Evolutionary conservation across 2,329 filamentous ascomycete species (phyloP).

Genomic region (Colletotrichum tamarilloi): DNA sequence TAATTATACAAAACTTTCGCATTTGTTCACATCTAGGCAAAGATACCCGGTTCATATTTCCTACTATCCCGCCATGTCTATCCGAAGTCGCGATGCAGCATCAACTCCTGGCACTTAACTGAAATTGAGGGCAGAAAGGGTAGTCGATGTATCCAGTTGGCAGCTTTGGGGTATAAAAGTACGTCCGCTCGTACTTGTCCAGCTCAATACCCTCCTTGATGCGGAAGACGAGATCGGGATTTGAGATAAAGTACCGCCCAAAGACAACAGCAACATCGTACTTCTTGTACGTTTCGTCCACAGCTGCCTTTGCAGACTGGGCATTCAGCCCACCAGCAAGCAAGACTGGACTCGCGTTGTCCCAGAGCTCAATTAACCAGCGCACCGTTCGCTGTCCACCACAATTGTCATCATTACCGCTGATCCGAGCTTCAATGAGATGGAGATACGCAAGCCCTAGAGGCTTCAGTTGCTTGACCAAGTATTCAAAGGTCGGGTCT

Average conservation of each 20-base stretch:
- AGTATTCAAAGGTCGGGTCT: conserved; percentile 66
- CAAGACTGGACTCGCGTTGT: conserved; percentile 44
- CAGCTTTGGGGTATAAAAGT: conserved; percentile 42
- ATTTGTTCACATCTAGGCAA: not conserved
- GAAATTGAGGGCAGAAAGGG: conserved; percentile 40
- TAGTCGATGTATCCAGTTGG: conserved; percentile 40
- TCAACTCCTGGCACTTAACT: conserved; percentile 12
- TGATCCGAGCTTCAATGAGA: conserved; percentile 66
- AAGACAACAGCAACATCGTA: conserved; percentile 44
- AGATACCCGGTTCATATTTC: not conserved
- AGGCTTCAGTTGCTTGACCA: conserved; percentile 61
- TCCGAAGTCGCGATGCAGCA: too few species aligned
- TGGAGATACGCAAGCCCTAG: conserved; percentile 68
- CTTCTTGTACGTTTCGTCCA: conserved; percentile 41
- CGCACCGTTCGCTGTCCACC: conserved; percentile 28
- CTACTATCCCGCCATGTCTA: not conserved
- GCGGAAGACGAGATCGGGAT: conserved; percentile 47
- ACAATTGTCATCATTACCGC: conserved; percentile 51
- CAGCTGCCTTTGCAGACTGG: conserved; percentile 38
- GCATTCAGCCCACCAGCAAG: conserved; percentile 46
- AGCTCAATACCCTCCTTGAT: conserved; percentile 42
- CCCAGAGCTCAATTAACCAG: conserved; percentile 46
- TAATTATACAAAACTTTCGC: not conserved
- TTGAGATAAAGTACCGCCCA: conserved; percentile 49
- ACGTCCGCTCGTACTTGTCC: conserved; percentile 42